Conservation (phyloP, 1,284 basidiomycete genomes). For the Dichomitus squalens region DNA sequence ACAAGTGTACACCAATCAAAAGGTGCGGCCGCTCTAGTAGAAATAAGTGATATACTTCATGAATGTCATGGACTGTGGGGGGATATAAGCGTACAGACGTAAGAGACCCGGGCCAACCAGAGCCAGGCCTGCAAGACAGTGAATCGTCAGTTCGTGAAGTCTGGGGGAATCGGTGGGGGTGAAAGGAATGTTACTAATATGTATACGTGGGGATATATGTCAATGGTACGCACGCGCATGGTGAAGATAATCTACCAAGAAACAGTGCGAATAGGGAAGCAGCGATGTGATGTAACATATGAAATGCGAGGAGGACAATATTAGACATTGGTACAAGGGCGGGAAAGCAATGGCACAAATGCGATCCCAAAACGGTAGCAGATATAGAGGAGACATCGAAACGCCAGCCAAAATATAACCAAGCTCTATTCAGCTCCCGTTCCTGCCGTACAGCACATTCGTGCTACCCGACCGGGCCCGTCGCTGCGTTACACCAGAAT, state of each 20-base stretch:
- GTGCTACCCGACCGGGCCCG: conserved; percentile 29
- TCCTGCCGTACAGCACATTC: conserved; percentile 17
- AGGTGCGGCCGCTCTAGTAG: conserved; percentile 6
- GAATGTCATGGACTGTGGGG: conserved; percentile 20
- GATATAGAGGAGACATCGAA: neutral
- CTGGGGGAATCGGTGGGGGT: neutral
- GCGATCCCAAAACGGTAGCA: neutral
- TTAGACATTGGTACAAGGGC: neutral
- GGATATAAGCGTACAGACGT: conserved; percentile 24
- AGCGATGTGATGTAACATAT: neutral
- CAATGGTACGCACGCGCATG: neutral
- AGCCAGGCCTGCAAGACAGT: conserved; percentile 18
- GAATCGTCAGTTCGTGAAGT: conserved; percentile 29
- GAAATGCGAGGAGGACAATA: neutral
- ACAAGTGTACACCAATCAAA: neutral
- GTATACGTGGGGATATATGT: conserved; percentile 4
- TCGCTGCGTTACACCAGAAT: conserved; percentile 19
- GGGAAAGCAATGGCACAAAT: neutral
- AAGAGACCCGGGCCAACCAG: conserved; percentile 8
- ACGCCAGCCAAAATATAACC: neutral
- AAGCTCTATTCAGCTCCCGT: conserved; percentile 10
- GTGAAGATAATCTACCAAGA: conserved; percentile 10
- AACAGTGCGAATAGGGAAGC: neutral
- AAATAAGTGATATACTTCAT: conserved; percentile 22
- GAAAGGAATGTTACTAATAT: conserved; percentile 12